Evolutionary conservation across 768 basidiomycete species (phyloP).

Genomic region (Boletus coccyginus): DNA sequence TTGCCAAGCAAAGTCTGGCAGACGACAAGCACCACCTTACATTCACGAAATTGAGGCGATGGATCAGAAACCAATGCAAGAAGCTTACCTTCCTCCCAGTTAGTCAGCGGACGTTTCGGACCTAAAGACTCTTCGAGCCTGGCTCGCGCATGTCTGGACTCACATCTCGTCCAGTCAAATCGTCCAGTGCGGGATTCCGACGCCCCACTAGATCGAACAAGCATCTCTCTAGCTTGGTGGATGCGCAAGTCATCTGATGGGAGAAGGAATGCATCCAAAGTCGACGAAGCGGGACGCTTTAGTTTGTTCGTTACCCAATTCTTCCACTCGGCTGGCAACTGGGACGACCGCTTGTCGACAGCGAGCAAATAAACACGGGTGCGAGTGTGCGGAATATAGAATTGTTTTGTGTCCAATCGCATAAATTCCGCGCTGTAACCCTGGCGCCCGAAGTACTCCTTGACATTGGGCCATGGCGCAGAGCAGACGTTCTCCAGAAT

Average conservation of each 20-base stretch:
- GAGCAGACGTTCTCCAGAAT: slow-evolving; percentile 92
- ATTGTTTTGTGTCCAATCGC: slow-evolving; percentile 82
- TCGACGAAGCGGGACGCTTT: slow-evolving; percentile 81
- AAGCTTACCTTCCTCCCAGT: slow-evolving; percentile 83
- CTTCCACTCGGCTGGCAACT: slow-evolving; percentile 69
- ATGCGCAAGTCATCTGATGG: slow-evolving; percentile 90
- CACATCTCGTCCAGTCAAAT: slow-evolving; percentile 90
- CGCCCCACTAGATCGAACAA: slow-evolving; percentile 66
- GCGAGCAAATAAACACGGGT: slow-evolving; percentile 87
- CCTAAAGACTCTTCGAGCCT: slow-evolving; percentile 83
- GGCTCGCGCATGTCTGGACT: slow-evolving; percentile 86
- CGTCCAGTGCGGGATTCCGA: slow-evolving; percentile 69
- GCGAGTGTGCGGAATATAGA: slow-evolving; percentile 93
- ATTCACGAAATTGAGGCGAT: neutral
- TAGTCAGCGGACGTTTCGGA: slow-evolving; percentile 79
- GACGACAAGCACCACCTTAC: slow-evolving; percentile 75
- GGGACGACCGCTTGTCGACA: slow-evolving; percentile 59
- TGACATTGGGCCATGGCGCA: slow-evolving; percentile 84
- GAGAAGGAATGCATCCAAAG: slow-evolving; percentile 89
- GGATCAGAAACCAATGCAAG: neutral
- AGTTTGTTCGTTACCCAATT: slow-evolving; percentile 56
- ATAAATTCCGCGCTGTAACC: slow-evolving; percentile 70
- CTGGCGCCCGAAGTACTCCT: slow-evolving; percentile 67
- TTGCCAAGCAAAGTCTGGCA: slow-evolving; percentile 88
- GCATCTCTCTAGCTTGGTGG: slow-evolving; percentile 81